phyloP scores from a whole-genome alignment of 352 stramenopile species.

The Phytophthora litchii region DNA sequence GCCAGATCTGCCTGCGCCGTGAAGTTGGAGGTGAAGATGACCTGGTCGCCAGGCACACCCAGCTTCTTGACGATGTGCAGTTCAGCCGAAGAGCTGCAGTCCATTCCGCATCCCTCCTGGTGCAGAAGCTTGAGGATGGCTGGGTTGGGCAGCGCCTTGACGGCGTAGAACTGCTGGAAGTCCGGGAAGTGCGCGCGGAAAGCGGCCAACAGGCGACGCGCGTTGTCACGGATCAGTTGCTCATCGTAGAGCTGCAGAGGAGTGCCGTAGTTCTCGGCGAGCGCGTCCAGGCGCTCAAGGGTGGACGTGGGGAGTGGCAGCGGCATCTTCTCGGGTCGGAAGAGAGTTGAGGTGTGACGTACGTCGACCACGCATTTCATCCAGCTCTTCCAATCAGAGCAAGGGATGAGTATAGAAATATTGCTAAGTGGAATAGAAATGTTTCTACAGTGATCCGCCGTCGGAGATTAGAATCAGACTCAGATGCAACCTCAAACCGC shows the following conservation, averaged over 20 bases:
- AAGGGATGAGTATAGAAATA: conserved; percentile 20
- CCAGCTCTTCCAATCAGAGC: conserved; percentile 33
- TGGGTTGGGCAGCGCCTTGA: conserved; percentile 91
- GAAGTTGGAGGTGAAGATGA: conserved; percentile 93
- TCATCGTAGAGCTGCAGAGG: conserved; percentile 91
- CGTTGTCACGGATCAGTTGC: conserved; percentile 83
- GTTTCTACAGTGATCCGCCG: neutral
- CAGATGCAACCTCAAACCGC: neutral
- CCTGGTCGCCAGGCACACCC: conserved; percentile 71
- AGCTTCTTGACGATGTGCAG: conserved; percentile 81
- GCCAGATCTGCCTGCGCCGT: conserved; percentile 77
- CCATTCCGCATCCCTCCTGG: conserved; percentile 88
- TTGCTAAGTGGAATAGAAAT: conserved; percentile 2
- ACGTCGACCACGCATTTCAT: conserved; percentile 24
- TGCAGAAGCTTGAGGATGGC: conserved; percentile 85
- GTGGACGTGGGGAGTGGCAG: conserved; percentile 51
- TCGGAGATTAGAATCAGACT: neutral
- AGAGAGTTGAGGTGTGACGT: conserved; percentile 24
- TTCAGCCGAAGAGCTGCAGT: conserved; percentile 88
- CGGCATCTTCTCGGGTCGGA: conserved; percentile 43
- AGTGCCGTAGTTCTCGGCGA: conserved; percentile 80
- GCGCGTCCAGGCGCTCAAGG: conserved; percentile 61
- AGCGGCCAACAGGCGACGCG: conserved; percentile 61
- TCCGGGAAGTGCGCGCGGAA: conserved; percentile 82
- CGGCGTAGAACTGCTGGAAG: conserved; percentile 90